Percentiles rank a stretch among this genome's conserved stretches.
Evolutionary conservation across 169 alveolate genomes (phyloP).

Genomic region (Plasmodium ovale): DNA sequence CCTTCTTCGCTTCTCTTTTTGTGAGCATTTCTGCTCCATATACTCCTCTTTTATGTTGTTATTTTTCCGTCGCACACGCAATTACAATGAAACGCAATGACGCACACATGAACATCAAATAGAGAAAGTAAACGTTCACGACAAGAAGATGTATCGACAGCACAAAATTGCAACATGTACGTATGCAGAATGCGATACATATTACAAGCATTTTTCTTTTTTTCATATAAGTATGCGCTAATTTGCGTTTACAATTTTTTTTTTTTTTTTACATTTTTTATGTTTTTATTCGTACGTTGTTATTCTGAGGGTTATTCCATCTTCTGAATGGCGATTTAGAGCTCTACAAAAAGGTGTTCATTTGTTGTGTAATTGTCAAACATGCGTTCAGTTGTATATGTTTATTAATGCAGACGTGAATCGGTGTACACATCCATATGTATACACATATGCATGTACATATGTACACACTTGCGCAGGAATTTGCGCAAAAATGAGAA

Average conservation of each 20-base stretch:
- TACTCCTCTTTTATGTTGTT: not conserved
- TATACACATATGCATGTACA: not conserved
- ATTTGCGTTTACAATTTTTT: slow-evolving; percentile 1
- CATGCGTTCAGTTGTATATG: not conserved
- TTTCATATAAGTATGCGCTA: not conserved
- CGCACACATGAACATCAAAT: no score
- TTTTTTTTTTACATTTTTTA: not conserved
- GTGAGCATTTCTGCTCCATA: not conserved
- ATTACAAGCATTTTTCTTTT: not conserved
- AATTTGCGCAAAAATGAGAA: not conserved
- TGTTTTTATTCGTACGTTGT: slow-evolving; percentile 44
- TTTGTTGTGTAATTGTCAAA: not conserved
- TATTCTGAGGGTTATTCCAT: slow-evolving; percentile 72
- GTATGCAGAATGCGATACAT: not conserved
- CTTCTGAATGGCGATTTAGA: slow-evolving; percentile 50
- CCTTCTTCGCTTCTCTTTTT: not conserved
- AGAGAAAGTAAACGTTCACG: no score
- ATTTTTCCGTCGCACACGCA: not conserved
- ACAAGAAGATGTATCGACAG: not conserved
- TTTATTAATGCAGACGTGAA: not conserved
- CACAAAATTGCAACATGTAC: not conserved
- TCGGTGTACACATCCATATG: not conserved
- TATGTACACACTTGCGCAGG: not conserved
- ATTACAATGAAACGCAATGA: no score
- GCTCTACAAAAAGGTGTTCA: slow-evolving; percentile 9